Evolutionary conservation across 1,284 basidiomycete species (phyloP).

Genomic region (Takashimella tepidaria): DNA sequence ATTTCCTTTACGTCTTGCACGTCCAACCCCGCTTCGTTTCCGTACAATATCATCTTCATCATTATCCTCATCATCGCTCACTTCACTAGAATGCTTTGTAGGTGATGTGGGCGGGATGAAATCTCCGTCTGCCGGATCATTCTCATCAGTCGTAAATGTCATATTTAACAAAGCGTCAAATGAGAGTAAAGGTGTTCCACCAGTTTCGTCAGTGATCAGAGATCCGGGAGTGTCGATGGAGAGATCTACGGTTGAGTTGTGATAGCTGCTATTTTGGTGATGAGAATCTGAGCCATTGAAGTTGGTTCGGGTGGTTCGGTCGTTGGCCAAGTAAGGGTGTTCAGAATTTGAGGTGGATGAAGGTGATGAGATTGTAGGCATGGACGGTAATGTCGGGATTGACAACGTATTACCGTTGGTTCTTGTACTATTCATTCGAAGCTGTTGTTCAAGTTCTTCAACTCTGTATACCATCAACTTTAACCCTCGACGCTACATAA

Average conservation of each 20-base stretch:
- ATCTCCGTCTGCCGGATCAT: constrained; percentile 15
- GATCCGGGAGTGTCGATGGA: background rate
- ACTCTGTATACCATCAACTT: background rate
- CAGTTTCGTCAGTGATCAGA: constrained; percentile 2
- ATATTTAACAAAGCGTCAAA: constrained; percentile 14
- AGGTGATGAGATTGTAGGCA: background rate
- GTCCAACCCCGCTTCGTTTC: background rate
- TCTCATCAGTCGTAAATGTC: constrained; percentile 6
- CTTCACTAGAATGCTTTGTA: constrained; percentile 4
- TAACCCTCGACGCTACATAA: background rate
- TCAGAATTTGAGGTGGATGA: background rate
- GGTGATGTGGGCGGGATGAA: constrained; percentile 19
- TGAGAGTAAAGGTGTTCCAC: constrained; percentile 12
- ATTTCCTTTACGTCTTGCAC: background rate
- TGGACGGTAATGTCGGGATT: background rate
- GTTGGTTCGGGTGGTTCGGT: background rate
- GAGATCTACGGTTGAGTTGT: background rate
- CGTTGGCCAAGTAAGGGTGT: too few relatives aligned
- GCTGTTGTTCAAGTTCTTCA: background rate
- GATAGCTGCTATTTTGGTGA: constrained; percentile 1
- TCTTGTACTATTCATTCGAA: background rate
- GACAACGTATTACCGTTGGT: background rate
- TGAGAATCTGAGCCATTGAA: background rate
- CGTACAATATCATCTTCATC: constrained; percentile 9
- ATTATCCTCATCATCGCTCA: constrained; percentile 8